phyloP scores from a whole-genome alignment of 1,284 basidiomycete species.

The Heterobasidion annosum region DNA sequence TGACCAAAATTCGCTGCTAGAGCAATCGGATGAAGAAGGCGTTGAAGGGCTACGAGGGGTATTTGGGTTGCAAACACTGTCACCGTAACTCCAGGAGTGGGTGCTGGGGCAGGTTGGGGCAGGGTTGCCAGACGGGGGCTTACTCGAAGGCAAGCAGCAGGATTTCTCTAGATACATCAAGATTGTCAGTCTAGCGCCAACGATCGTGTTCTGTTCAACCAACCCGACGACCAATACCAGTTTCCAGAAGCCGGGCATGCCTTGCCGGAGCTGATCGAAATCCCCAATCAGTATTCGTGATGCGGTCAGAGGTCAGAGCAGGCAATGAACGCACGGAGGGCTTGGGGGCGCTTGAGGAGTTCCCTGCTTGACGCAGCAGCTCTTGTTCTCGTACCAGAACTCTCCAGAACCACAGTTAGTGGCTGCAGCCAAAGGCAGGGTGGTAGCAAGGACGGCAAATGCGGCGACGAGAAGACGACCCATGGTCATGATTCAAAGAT shows the following conservation, averaged over 20 bases:
- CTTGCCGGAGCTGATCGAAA: slow-evolving; percentile 4
- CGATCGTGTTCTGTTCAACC: background rate
- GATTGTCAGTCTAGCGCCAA: background rate
- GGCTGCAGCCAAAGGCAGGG: slow-evolving; percentile 17
- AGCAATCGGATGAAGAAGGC: background rate
- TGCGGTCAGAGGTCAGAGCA: background rate
- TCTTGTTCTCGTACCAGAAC: slow-evolving; percentile 12
- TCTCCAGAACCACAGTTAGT: slow-evolving; percentile 7
- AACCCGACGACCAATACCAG: slow-evolving; percentile 9
- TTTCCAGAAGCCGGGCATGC: slow-evolving; percentile 7
- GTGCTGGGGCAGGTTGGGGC: slow-evolving; percentile 4
- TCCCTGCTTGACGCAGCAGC: slow-evolving; percentile 15
- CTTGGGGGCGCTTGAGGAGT: background rate
- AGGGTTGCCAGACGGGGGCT: slow-evolving; percentile 3
- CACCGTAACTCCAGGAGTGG: slow-evolving; percentile 4
- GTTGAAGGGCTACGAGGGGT: background rate
- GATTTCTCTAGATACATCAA: slow-evolving; percentile 1
- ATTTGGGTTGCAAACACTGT: slow-evolving; percentile 3
- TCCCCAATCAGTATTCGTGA: background rate
- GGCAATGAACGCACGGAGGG: slow-evolving; percentile 8
- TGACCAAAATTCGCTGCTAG: slow-evolving; percentile 31
- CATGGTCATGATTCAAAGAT: slow-evolving; percentile 18
- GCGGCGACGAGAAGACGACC: slow-evolving; percentile 18
- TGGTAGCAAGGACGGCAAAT: slow-evolving; percentile 17
- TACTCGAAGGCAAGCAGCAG: slow-evolving; percentile 9